A percentile compares a stretch with the other conserved stretches of the same genome.
Conservation (phyloP, 2,329 filamentous ascomycete genomes). For the Colletotrichum sp. region DNA sequence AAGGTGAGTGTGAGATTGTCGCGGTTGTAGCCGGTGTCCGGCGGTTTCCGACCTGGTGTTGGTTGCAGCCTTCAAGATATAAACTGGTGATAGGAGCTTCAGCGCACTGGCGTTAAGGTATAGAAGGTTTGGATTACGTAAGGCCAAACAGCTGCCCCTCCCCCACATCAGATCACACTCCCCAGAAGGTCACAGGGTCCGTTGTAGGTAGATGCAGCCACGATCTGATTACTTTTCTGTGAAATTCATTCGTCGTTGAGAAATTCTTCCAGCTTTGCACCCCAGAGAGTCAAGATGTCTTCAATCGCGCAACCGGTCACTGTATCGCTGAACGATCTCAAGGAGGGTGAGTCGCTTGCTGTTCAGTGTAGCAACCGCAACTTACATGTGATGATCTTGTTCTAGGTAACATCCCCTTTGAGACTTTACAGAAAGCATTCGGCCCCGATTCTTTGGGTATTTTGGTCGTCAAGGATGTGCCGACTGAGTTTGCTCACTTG, state of each 20-base stretch:
- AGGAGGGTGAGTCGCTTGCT: conserved; percentile 51
- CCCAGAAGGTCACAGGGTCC: background rate
- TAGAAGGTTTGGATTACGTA: conserved; percentile 6
- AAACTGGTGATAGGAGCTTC: background rate
- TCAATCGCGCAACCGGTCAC: conserved; percentile 60
- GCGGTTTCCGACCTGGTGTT: background rate
- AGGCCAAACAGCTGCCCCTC: background rate
- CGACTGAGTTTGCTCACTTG: conserved; percentile 71
- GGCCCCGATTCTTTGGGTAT: conserved; percentile 91
- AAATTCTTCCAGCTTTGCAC: background rate
- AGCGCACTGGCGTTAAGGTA: background rate
- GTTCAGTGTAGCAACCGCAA: background rate
- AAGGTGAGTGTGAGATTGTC: background rate
- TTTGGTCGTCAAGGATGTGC: conserved; percentile 88
- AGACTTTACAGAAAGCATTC: conserved; percentile 78
- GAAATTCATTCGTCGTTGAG: background rate
- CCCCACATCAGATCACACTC: conserved; percentile 2
- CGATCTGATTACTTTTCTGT: background rate
- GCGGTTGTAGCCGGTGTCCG: conserved; percentile 5
- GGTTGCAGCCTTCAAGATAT: background rate
- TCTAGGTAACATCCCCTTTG: conserved; percentile 69
- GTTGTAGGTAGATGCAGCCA: background rate
- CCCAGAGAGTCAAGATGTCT: conserved; percentile 38
- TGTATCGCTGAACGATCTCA: conserved; percentile 65
- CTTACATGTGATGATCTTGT: conserved; percentile 16